These are phyloP conservation scores for Kalaharituber pfeilii DNA, from an alignment of 2,329 filamentous ascomycete species.

Conservation along the genomic window DNA sequence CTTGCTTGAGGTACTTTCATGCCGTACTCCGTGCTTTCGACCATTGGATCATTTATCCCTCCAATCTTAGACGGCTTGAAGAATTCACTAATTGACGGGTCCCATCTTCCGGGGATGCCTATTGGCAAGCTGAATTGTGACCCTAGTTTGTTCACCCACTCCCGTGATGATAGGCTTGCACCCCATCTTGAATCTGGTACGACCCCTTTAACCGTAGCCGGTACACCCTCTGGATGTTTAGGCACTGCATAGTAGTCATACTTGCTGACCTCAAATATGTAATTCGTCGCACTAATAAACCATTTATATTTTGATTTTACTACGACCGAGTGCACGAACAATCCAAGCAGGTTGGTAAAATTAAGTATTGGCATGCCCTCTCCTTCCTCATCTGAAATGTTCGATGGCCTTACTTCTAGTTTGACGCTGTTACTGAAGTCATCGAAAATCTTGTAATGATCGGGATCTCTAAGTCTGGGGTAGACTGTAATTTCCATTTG, in stretches of 20 bases:
- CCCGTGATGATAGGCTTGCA: slow-evolving; percentile 14
- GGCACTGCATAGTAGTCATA: slow-evolving; percentile 18
- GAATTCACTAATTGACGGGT: slow-evolving; percentile 17
- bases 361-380: slow-evolving; percentile 11
- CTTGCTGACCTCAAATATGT: slow-evolving; percentile 21
- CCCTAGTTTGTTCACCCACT: slow-evolving; percentile 19
- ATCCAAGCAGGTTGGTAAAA: slow-evolving; percentile 20
- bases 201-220: slow-evolving; percentile 15
- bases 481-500: slow-evolving; percentile 19
- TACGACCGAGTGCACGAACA: slow-evolving; percentile 18
- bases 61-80: slow-evolving; percentile 4
- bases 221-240: slow-evolving; percentile 11
- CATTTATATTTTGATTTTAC: slow-evolving; percentile 22
- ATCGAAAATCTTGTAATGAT: slow-evolving; percentile 20
- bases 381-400: slow-evolving; percentile 7
- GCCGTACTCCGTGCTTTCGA: neutral
- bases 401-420: slow-evolving; percentile 15
- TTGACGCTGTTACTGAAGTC: slow-evolving; percentile 19
- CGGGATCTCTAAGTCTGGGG: slow-evolving; percentile 10
- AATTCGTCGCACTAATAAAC: slow-evolving; percentile 18
- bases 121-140: slow-evolving; percentile 14
- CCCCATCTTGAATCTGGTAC: slow-evolving; percentile 21
- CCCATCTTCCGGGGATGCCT: slow-evolving; percentile 18
- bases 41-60: neutral
- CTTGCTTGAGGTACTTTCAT: neutral